A percentile compares a stretch with the other conserved stretches of the same genome.
phyloP scores from a whole-genome alignment of 495 filamentous ascomycete species.

The Hypoxylon fragiforme region DNA sequence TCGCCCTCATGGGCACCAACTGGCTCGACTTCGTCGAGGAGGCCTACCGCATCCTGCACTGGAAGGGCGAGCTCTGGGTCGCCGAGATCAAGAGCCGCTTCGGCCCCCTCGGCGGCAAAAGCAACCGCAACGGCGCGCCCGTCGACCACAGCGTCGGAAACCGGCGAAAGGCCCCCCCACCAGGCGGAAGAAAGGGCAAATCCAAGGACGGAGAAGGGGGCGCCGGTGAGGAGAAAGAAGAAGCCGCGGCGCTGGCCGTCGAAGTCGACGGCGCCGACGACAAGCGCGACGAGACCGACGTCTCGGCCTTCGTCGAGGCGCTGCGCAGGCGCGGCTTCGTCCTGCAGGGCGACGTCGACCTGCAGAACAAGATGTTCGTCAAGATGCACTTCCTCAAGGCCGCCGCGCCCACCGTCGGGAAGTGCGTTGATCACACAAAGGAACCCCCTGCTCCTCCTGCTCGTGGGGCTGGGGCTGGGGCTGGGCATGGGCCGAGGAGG shows the following conservation, averaged over 20 bases:
- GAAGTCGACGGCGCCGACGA: conserved; percentile 56
- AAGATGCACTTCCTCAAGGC: conserved; percentile 90
- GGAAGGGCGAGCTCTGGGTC: conserved; percentile 94
- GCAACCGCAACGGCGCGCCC: conserved; percentile 51
- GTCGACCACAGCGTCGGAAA: conserved; percentile 67
- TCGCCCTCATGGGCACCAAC: conserved; percentile 98
- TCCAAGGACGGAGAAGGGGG: conserved; percentile 50
- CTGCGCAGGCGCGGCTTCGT: conserved; percentile 77
- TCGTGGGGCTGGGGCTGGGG: conserved; percentile 33
- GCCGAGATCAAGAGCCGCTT: conserved; percentile 95
- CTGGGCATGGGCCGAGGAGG: too few relatives aligned
- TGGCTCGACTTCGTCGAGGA: conserved; percentile 96
- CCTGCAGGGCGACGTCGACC: conserved; percentile 65
- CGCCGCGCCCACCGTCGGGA: conserved; percentile 67
- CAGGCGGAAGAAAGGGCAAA: conserved; percentile 52
- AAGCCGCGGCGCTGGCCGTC: conserved; percentile 53
- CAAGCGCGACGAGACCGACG: conserved; percentile 72
- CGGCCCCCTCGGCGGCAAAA: conserved; percentile 55
- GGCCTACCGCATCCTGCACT: conserved; percentile 84
- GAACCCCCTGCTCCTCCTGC: too few relatives aligned
- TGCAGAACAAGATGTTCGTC: conserved; percentile 97
- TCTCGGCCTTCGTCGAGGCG: conserved; percentile 85
- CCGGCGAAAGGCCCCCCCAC: conserved; percentile 44
- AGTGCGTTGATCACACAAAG: conserved; percentile 54
- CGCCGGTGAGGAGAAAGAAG: conserved; percentile 46